Conservation (phyloP, 345 rosid species). For the Excoecaria agallocha region DNA sequence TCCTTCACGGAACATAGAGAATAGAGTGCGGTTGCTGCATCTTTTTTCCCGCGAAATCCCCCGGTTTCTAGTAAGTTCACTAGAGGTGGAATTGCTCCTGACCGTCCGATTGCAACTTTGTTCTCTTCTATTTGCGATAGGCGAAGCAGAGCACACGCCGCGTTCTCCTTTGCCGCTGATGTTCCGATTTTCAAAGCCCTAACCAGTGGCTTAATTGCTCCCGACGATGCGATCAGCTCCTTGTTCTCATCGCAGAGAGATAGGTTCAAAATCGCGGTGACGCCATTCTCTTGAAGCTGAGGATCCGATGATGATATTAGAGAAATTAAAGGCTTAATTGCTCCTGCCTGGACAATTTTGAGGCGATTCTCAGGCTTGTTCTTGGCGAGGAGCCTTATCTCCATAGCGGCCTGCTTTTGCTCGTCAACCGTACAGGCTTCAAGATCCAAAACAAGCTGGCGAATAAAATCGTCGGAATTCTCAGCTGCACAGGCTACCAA, state of each 20-base stretch:
- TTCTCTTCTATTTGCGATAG: conserved; percentile 81
- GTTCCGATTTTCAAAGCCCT: conserved; percentile 69
- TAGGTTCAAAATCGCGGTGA: conserved; percentile 84
- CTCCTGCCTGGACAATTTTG: conserved; percentile 80
- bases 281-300: conserved; percentile 88
- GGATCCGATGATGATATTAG: conserved; percentile 63
- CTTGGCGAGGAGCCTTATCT: conserved; percentile 84
- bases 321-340: conserved; percentile 70
- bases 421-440: conserved; percentile 73
- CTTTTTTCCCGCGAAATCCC: conserved; percentile 76
- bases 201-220: conserved; percentile 84
- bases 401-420: conserved; percentile 96
- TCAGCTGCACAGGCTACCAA: conserved; percentile 53
- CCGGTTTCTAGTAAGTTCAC: conserved; percentile 70
- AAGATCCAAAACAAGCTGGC: conserved; percentile 66
- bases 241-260: conserved; percentile 96
- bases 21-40: conserved; percentile 89
- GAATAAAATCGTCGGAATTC: conserved; percentile 52
- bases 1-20: conserved; percentile 74
- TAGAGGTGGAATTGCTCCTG: conserved; percentile 76
- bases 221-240: conserved; percentile 61
- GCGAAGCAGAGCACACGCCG: conserved; percentile 87
- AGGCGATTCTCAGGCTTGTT: conserved; percentile 81
- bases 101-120: conserved; percentile 82
- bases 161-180: conserved; percentile 78